These are phyloP conservation scores for Ceratocystis destructans DNA, from an alignment of 2,329 filamentous ascomycete genomes.

Conservation along the genomic window DNA sequence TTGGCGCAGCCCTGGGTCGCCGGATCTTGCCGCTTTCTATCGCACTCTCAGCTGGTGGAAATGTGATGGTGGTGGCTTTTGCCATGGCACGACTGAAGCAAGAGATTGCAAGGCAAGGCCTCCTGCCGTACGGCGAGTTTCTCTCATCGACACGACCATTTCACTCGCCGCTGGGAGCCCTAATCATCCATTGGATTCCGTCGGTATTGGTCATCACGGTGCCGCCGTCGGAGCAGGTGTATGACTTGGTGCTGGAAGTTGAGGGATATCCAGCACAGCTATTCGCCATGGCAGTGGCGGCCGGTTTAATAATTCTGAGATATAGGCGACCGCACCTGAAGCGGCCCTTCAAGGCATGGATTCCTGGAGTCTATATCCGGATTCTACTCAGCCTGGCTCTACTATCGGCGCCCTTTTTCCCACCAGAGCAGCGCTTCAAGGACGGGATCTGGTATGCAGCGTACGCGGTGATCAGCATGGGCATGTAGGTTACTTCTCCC, in stretches of 20 bases:
- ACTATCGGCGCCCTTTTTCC: slow-evolving; percentile 48
- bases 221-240: slow-evolving; percentile 51
- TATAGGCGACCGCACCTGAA: slow-evolving; percentile 44
- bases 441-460: slow-evolving; percentile 40
- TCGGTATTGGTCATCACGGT: slow-evolving; percentile 52
- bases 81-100: slow-evolving; percentile 56
- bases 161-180: slow-evolving; percentile 50
- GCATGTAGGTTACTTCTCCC: slow-evolving; percentile 33
- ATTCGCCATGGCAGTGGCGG: slow-evolving; percentile 41
- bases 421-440: slow-evolving; percentile 35
- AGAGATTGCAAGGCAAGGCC: slow-evolving; percentile 57
- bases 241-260: slow-evolving; percentile 59
- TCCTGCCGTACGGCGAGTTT: slow-evolving; percentile 48
- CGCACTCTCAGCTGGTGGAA: slow-evolving; percentile 53
- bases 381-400: slow-evolving; percentile 41
- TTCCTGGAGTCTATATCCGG: slow-evolving; percentile 42
- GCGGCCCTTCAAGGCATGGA: slow-evolving; percentile 53
- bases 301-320: slow-evolving; percentile 48
- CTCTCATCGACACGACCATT: slow-evolving; percentile 55
- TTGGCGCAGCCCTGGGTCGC: slow-evolving; percentile 44
- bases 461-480: slow-evolving; percentile 39
- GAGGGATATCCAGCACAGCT: slow-evolving; percentile 55
- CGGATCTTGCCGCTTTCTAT: slow-evolving; percentile 49
- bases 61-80: slow-evolving; percentile 61
- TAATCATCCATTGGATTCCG: slow-evolving; percentile 55